phyloP scores from a whole-genome alignment of 371 early-diverging fungal species.

The Mucor circinelloides region DNA sequence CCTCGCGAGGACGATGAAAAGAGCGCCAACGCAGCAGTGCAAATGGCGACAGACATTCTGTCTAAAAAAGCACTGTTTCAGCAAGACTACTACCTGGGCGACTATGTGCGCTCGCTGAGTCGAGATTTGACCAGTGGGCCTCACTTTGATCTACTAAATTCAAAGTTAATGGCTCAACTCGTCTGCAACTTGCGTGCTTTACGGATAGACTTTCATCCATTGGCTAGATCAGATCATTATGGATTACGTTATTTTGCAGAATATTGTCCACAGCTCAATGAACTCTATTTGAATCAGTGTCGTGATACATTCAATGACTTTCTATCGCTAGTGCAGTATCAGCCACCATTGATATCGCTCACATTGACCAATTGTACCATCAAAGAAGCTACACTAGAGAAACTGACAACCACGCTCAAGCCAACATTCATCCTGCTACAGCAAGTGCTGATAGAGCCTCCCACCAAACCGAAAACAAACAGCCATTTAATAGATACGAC shows the following conservation, averaged over 20 bases:
- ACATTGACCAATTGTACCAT: slow-evolving; percentile 44
- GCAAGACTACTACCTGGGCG: slow-evolving; percentile 29
- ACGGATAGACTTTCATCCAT: slow-evolving; percentile 48
- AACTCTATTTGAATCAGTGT: slow-evolving; percentile 47
- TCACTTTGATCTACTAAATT: slow-evolving; percentile 43
- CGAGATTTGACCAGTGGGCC: slow-evolving; percentile 43
- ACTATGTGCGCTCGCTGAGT: slow-evolving; percentile 43
- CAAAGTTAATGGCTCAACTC: slow-evolving; percentile 41
- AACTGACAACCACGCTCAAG: slow-evolving; percentile 17
- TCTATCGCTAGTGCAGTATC: slow-evolving; percentile 23
- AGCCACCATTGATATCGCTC: slow-evolving; percentile 30
- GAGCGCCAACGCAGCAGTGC: slow-evolving; percentile 15
- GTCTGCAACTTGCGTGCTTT: slow-evolving; percentile 43
- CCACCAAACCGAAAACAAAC: neutral
- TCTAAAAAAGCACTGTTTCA: slow-evolving; percentile 29
- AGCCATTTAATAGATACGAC: slow-evolving; percentile 1
- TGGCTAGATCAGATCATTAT: slow-evolving; percentile 40
- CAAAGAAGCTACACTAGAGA: slow-evolving; percentile 29
- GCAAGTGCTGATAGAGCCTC: slow-evolving; percentile 38
- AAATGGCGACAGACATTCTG: slow-evolving; percentile 45
- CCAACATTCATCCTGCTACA: slow-evolving; percentile 32
- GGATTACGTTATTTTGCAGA: slow-evolving; percentile 42
- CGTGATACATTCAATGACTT: slow-evolving; percentile 53
- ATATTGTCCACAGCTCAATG: slow-evolving; percentile 36
- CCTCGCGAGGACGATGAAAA: slow-evolving; percentile 40